Evolutionary conservation across 1,284 basidiomycete genomes (phyloP).

Genomic region (Boletus sp.): DNA sequence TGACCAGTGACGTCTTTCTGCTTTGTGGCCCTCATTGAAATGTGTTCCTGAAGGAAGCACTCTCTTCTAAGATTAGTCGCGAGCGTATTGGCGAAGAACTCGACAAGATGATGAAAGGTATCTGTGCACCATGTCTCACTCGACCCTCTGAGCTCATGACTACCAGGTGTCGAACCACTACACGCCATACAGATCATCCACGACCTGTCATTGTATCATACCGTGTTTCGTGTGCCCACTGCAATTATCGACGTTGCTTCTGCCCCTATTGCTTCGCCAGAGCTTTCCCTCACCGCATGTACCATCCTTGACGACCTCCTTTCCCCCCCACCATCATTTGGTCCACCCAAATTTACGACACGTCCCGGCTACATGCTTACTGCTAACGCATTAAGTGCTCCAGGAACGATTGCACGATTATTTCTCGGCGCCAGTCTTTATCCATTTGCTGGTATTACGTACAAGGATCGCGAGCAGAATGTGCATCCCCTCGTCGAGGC

Average conservation of each 20-base stretch:
- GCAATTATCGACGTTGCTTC: conserved; percentile 46
- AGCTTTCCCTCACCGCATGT: conserved; percentile 51
- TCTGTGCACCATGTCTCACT: conserved; percentile 7
- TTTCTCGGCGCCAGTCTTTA: conserved; percentile 71
- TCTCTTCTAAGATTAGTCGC: conserved; percentile 77
- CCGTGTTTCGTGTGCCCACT: conserved; percentile 64
- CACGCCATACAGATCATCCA: conserved; percentile 72
- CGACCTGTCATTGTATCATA: conserved; percentile 61
- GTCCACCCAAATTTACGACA: conserved; percentile 31
- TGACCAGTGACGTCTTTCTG: conserved; percentile 28
- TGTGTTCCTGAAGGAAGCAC: conserved; percentile 49
- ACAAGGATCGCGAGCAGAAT: conserved; percentile 64
- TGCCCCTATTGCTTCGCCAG: conserved; percentile 33
- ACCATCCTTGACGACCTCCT: conserved; percentile 57
- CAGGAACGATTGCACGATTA: conserved; percentile 53
- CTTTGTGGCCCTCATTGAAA: neutral
- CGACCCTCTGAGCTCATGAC: conserved; percentile 3
- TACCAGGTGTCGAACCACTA: conserved; percentile 66
- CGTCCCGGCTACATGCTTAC: conserved; percentile 48
- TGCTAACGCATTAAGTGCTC: conserved; percentile 36
- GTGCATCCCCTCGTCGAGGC: conserved; percentile 55
- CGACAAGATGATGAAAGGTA: conserved; percentile 87
- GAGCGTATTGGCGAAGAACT: conserved; percentile 90
- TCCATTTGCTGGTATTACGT: conserved; percentile 59
- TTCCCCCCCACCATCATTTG: conserved; percentile 23